Percentiles rank a stretch among this genome's conserved stretches.
phyloP scores from a whole-genome alignment of 768 basidiomycete genomes.

The Lentinula edodes region DNA sequence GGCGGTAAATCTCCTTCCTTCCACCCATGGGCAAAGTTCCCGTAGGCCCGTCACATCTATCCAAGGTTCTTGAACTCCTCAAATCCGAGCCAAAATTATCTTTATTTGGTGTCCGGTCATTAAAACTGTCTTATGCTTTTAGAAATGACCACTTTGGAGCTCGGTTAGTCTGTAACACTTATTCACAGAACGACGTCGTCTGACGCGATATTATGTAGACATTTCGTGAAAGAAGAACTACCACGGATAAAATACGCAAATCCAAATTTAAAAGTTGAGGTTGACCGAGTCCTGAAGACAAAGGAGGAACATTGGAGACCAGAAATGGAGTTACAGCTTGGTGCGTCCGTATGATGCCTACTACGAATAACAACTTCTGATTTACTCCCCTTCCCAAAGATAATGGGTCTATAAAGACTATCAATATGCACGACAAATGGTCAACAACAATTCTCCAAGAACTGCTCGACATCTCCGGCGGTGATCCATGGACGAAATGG shows the following conservation, averaged over 20 bases:
- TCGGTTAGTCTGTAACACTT: slow-evolving; percentile 37
- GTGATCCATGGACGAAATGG: slow-evolving; percentile 52
- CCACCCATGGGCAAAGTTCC: slow-evolving; percentile 4
- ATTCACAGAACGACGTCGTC: neutral
- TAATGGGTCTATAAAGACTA: slow-evolving; percentile 23
- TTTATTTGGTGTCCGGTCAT: slow-evolving; percentile 40
- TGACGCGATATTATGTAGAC: slow-evolving; percentile 31
- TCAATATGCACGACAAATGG: slow-evolving; percentile 64
- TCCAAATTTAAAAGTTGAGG: slow-evolving; percentile 55
- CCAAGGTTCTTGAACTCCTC: slow-evolving; percentile 45
- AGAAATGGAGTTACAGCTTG: slow-evolving; percentile 53
- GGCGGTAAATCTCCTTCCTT: neutral
- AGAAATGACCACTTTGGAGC: slow-evolving; percentile 74
- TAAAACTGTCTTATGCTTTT: slow-evolving; percentile 53
- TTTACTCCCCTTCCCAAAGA: slow-evolving; percentile 29
- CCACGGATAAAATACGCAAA: slow-evolving; percentile 77
- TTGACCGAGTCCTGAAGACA: slow-evolving; percentile 50
- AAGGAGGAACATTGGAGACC: slow-evolving; percentile 54
- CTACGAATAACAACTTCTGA: neutral
- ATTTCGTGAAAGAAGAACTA: slow-evolving; percentile 76
- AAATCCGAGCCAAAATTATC: slow-evolving; percentile 46
- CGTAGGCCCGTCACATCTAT: slow-evolving; percentile 51
- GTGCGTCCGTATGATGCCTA: slow-evolving; percentile 35
- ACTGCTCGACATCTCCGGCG: slow-evolving; percentile 64
- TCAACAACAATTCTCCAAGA: slow-evolving; percentile 64